Percentiles rank a stretch among this genome's conserved stretches.
These are phyloP conservation scores for Gonium pectorale DNA, from an alignment of 139 green algal genomes.

Conservation along the genomic window DNA sequence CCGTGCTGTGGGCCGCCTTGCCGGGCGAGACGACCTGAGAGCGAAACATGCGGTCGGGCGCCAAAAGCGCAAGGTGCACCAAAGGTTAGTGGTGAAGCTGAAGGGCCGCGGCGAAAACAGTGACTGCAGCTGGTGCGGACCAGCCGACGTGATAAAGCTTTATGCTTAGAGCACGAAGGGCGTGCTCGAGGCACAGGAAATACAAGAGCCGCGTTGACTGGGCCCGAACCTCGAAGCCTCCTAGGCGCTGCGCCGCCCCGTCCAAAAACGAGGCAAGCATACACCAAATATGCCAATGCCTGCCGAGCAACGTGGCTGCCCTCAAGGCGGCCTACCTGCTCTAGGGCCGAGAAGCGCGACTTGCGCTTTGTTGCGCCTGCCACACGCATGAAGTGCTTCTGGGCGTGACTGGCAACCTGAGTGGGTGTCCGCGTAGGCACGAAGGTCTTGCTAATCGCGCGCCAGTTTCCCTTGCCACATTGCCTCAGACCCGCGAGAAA, in stretches of 20 bases:
- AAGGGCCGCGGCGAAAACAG: neutral
- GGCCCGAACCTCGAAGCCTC: too few relatives aligned
- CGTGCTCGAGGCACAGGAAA: too few relatives aligned
- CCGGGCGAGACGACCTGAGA: neutral
- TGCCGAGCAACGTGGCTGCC: too few relatives aligned
- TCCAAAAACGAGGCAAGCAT: too few relatives aligned
- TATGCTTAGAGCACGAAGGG: too few relatives aligned
- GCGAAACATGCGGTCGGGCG: neutral
- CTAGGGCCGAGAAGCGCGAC: conserved; percentile 66
- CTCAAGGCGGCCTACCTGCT: conserved; percentile 38
- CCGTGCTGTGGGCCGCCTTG: neutral
- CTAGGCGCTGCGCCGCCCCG: too few relatives aligned
- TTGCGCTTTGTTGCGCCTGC: conserved; percentile 83
- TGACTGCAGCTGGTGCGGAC: too few relatives aligned
- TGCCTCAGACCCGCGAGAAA: conserved; percentile 85
- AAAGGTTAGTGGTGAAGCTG: neutral
- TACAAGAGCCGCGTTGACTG: too few relatives aligned
- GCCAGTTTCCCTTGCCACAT: conserved; percentile 89
- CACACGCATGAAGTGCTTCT: conserved; percentile 93
- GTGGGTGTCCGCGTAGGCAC: conserved; percentile 85
- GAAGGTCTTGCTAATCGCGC: conserved; percentile 79
- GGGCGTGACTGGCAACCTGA: conserved; percentile 90
- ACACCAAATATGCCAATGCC: too few relatives aligned
- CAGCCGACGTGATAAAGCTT: too few relatives aligned
- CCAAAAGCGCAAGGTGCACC: too few relatives aligned